Evolutionary conservation across 2,329 filamentous ascomycete species (phyloP), one percentile per base, ranked within the genome.

Genomic region (Diatrype stigma): DNA sequence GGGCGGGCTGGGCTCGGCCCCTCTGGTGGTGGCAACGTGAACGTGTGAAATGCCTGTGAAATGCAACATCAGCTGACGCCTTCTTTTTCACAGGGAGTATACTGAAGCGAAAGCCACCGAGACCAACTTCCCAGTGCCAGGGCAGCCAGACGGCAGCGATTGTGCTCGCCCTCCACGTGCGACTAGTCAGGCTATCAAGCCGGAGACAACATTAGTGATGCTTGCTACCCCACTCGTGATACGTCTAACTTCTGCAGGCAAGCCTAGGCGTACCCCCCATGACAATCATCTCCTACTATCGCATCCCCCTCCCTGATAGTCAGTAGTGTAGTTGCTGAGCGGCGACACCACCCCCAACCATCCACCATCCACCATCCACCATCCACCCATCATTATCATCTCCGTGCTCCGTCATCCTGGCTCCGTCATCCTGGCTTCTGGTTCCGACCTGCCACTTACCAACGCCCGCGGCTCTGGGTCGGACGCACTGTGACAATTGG

Each of bases 401-500:
- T 53, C 49, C 44, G n/a, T n/a, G n/a, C n/a, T 48, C 50, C 23
- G 54, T 56, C 46, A 50, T 47, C 54, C 53, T 53, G 47, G 50
- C 22, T 48, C 50, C 23, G 54, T 56, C 46, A 50, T 47, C 54
- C 53, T 53, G 47, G 50, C 22, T 48, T 38, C 51, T 54, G 52
- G 49, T 48, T 46, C 35, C n/a, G n/a, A n/a, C n/a, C n/a, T 51
- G 22, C 42, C 42, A 10, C 14, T 7, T 45, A 40, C 45, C 46
- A 48, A 55, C 22, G 57, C 52, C 63, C 63, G 58, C 60, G 53
- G 55, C 55, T 50, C 57, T 60, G 63, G 63, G 56, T 56, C 62
- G 53, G 57, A 59, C 62, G 60, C 63, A 64, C 62, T 64, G 63
- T 65, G 61, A 59, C 56, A 46, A 52, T 53, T 47, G 22, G 54